Evolutionary conservation across 345 rosid species (phyloP), one percentile per base, ranked within the genome.

Genomic region (Raphanus raphanistrum): DNA sequence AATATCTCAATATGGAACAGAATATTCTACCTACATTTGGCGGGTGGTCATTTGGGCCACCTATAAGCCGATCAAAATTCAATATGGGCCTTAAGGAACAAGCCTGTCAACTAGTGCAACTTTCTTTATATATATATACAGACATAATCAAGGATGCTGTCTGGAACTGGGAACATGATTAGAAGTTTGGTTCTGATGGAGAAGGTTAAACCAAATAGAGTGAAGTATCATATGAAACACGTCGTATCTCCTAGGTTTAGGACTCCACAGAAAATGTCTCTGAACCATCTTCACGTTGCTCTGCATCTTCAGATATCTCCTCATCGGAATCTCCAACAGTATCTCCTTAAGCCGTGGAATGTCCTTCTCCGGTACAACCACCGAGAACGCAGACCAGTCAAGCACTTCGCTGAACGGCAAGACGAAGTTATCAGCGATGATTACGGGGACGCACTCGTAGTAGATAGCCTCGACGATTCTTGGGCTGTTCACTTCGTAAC

Each of bases 201-300:
- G 62, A 80, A 88, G 77, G 73, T 83, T 90, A 67, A 84, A 84
- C 98, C 98, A 94, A 72, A 90, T 92, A 38, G 98, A 92, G 74
- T 92, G 96, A 72, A 94, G 88, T 76, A 94, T 89, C 97, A 94
- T 89, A 83, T 91, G 96, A 77, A 94, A 94, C 79, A 94, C 79
- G 81, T 94, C 97, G 54, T 87, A 92, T 80, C 87, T 87, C 76
- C 88, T 62, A 12, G 97, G 97, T 70, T 74, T 86, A 12, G 82
- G 79, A 79, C 88, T 88, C 98, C 97, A 92, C 64, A 90, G 86
- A 67, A 94, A 94, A 83, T 92, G 97, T 81, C 84, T 94, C 77
- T 92, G 97, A 80, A 85, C 89, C 92, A 84, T 90, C 88, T 94
- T 94, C 78, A 85, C 81, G 63, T 92, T 90, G 73, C 59, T 36